Base-by-base conservation (phyloP, 805 yeast genomes). In the Metschnikowia bowlesiae region DNA sequence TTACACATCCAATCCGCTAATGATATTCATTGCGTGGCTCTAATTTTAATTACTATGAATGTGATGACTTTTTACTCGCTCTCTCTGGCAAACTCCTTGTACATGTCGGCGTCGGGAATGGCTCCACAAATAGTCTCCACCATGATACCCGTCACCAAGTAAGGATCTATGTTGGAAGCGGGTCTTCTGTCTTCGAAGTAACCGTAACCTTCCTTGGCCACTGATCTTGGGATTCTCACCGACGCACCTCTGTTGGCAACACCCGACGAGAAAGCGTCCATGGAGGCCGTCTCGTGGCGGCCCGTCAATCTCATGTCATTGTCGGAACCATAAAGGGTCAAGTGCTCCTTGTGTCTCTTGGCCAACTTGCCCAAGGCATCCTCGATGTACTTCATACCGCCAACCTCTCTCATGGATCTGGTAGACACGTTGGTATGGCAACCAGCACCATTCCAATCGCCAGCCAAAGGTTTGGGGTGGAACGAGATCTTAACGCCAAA, bases 381-480 rank as follows among this genome's bases (percentile, higher is more conserved):
- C 67, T 94, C 97, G 67, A 94, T 94, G 73, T 73, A 78, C 74
- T 88, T 87, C 90, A 94, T 89, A 71, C 99, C 99, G 73, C 99
- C 99, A 69, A 89, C 87, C 35, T 68, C 70, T 81, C 99, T 90
- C 98, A 92, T 94, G 46, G 67, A 68, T 72, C 79, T 81, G 64
- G 99, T 94, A 44, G 97, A 90, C 54, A 94, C 98, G 73, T 94
- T 94, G 71, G 99, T 94, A 78, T 94, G 99, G 81, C 98, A 92
- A 66, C 99, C 99, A 72, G 99, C 98, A 80, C 99, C 99, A 73
- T 94, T 94, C 98, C 98, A 94, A 78, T 92, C 98, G 64, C 98
- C 98, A 80, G 85, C 82, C 73, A 94, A 82, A 62, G 99, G 98
- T 83, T 94, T 94, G 75, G 99, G 99, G 84, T 94, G 99, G 86